Base-by-base conservation (phyloP, 805 yeast genomes). In the Starmera dryadoides region DNA sequence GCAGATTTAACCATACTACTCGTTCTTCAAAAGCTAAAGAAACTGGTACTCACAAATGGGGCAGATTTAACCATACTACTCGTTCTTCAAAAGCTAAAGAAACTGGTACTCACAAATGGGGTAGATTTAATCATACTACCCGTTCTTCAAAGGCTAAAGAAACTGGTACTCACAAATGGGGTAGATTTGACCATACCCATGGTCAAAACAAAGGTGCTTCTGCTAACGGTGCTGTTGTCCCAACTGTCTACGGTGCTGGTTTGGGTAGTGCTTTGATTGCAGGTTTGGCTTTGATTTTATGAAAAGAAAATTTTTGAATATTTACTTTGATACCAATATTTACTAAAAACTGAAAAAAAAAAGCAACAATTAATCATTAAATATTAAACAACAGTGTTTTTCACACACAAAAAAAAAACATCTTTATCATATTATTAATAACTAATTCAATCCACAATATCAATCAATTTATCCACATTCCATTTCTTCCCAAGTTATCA, bases 41-140 rank as follows among this genome's bases (percentile, higher is more conserved):
- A 25, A 57, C 71, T 42, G 71, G 71, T 42, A 75, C 81, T 39
- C 81, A 75, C 66, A 69, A 57, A 45, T 66, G 64, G 48, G 76
- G 75, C 35, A 60, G 63, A 48, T 71, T 71, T 47, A 63, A 71
- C 64, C 65, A 70, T 58, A 69, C 73, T 42, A 53, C 55, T 48
- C 41, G 43, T 14, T 70, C 70, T 47, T 48, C 63, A 10, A 44
- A 58, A 17, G 45, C 68, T 12, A 51, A 50, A 46, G 18, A 59
- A 22, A 58, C 70, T 42, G 71, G 71, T 42, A 75, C 81, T 39
- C 81, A 75, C 66, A 69, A 57, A 45, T 66, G 64, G 50, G 82
- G 81, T 47, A 66, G 64, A 50, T 71, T 69, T 46, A 63, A 71
- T 63, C 66, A 71, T 57, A 64, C 72, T 40, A 46, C 58, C 44